These are phyloP conservation scores for Adansonia gregorii DNA, from an alignment of 441 rosid species.

Conservation along the genomic window DNA sequence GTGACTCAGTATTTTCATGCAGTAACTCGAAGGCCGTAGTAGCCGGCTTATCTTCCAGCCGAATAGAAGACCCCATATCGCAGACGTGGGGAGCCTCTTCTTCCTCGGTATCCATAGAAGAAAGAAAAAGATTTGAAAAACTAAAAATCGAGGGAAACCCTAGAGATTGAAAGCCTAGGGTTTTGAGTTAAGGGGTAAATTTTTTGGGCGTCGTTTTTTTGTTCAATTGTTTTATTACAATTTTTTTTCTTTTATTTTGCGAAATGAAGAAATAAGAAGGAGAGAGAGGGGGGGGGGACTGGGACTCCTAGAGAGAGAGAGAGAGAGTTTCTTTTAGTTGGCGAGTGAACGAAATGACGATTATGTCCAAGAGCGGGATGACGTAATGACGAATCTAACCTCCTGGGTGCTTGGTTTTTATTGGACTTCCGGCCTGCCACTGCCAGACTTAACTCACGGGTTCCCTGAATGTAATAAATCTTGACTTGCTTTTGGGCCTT, in stretches of 20 bases:
- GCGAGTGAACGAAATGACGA: too few relatives aligned
- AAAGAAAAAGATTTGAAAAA: background rate
- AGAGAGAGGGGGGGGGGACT: background rate
- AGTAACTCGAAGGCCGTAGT: conserved; percentile 27
- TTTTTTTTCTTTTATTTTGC: conserved; percentile 3
- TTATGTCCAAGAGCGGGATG: background rate
- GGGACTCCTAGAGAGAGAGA: background rate
- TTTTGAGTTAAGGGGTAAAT: conserved; percentile 36
- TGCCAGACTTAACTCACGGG: too few relatives aligned
- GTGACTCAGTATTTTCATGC: conserved; percentile 24
- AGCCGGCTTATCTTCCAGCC: conserved; percentile 33
- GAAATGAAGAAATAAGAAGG: background rate
- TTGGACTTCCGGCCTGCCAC: too few relatives aligned
- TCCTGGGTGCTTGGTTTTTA: background rate
- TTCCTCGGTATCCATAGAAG: conserved; percentile 50
- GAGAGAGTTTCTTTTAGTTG: background rate
- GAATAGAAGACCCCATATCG: conserved; percentile 4
- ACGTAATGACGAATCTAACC: background rate
- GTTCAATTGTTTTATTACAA: background rate
- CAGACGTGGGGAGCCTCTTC: conserved; percentile 43
- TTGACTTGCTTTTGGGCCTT: background rate
- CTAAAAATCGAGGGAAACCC: conserved; percentile 41
- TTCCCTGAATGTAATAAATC: background rate
- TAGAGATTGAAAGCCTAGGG: conserved; percentile 53
- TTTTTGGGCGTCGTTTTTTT: conserved; percentile 15